Conservation (phyloP, 164 flowering plant species). For the Sedum album region DNA sequence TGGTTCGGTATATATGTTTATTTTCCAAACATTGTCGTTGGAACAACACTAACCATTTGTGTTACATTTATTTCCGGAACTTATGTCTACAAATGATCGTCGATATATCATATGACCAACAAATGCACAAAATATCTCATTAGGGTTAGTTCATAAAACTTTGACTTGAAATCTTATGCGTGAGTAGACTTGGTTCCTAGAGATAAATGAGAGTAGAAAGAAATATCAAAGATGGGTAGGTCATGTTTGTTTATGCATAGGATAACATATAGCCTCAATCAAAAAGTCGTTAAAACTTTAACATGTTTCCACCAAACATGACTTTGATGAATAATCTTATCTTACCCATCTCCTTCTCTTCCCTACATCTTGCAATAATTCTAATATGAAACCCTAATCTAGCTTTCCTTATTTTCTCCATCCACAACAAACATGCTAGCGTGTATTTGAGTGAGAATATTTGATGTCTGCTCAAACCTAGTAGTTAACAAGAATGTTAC, state of each 20-base stretch:
- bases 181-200: too few species aligned
- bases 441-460: background rate
- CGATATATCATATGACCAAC: too few species aligned
- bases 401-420: constrained; percentile 3
- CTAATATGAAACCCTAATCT: background rate
- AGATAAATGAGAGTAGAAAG: too few species aligned
- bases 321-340: constrained; percentile 1
- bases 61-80: too few species aligned
- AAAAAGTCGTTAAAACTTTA: constrained; percentile 6
- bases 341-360: too few species aligned
- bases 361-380: background rate
- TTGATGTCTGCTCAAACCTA: background rate
- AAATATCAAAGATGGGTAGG: constrained; percentile 8
- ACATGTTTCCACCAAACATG: constrained; percentile 6
- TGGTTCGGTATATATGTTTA: too few species aligned
- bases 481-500: constrained; percentile 4
- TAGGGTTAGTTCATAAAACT: too few species aligned
- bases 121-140: too few species aligned
- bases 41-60: too few species aligned
- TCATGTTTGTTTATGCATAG: constrained; percentile 5
- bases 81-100: too few species aligned
- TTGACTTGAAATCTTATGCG: too few species aligned
- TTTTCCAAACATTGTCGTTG: too few species aligned
- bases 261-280: constrained; percentile 4
- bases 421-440: background rate